phyloP scores from a whole-genome alignment of 2,329 filamentous ascomycete genomes.

The Onygena corvina region DNA sequence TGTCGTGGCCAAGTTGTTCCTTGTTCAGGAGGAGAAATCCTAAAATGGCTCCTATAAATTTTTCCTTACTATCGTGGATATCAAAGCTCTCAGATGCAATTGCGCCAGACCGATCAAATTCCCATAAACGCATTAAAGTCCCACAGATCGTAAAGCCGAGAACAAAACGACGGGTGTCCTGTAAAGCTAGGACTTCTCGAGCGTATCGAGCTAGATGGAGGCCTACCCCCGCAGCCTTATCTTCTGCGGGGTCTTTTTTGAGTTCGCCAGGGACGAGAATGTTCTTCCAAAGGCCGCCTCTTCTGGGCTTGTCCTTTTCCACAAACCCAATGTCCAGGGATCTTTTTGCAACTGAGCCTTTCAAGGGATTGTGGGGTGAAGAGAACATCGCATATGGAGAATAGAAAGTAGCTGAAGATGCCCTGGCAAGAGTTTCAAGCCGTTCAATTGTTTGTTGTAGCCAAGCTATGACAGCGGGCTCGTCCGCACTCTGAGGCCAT shows the following conservation, averaged over 20 bases:
- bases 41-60: conserved; percentile 2
- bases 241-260: conserved; percentile 15
- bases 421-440: conserved; percentile 11
- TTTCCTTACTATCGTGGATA: conserved; percentile 8
- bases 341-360: conserved; percentile 23
- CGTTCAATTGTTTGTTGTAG: conserved; percentile 11
- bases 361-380: conserved; percentile 18
- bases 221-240: conserved; percentile 26
- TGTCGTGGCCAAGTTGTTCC: conserved; percentile 35
- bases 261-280: conserved; percentile 36
- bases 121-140: conserved; percentile 37
- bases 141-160: conserved; percentile 40
- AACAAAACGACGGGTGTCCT: conserved; percentile 25
- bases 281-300: conserved; percentile 29
- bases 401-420: conserved; percentile 7
- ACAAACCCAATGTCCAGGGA: conserved; percentile 30
- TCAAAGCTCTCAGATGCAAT: conserved; percentile 28
- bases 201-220: conserved; percentile 22
- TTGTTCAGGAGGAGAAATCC: conserved; percentile 27
- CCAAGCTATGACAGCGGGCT: conserved; percentile 22
- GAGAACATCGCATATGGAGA: conserved; percentile 14
- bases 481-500: conserved; percentile 21
- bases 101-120: conserved; percentile 37
- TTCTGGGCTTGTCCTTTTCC: conserved; percentile 16
- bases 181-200: conserved; percentile 8